Evolutionary conservation across 2,329 filamentous ascomycete species (phyloP).

Genomic region (Aspergillus ustus): DNA sequence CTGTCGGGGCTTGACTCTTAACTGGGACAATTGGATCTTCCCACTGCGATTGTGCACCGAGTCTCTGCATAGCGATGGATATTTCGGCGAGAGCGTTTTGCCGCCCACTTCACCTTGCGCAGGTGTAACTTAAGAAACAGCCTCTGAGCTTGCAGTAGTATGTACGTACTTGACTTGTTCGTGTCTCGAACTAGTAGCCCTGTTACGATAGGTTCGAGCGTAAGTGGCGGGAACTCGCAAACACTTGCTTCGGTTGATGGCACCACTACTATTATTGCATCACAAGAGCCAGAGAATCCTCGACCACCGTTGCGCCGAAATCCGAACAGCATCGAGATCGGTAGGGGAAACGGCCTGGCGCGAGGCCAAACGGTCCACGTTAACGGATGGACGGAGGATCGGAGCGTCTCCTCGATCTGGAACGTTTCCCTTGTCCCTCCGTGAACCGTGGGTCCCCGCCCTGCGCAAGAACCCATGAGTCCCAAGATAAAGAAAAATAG

Average conservation of each 20-base stretch:
- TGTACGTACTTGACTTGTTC: not conserved
- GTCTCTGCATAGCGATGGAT: conserved; percentile 5
- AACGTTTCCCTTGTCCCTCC: conserved; percentile 1
- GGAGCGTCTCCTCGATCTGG: conserved; percentile 6
- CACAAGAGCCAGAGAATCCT: not conserved
- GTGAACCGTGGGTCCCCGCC: conserved; percentile 5
- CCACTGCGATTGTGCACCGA: not conserved
- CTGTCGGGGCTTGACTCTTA: too few species aligned
- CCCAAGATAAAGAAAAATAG: not conserved
- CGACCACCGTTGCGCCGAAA: not conserved
- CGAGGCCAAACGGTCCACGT: not conserved
- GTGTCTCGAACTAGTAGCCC: not conserved
- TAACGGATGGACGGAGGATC: conserved; percentile 2
- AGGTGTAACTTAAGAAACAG: not conserved
- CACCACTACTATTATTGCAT: not conserved
- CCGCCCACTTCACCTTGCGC: not conserved
- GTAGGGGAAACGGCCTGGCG: not conserved
- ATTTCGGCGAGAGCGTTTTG: not conserved
- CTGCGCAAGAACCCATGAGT: not conserved
- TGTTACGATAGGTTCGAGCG: not conserved
- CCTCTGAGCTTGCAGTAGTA: not conserved
- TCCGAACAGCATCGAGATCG: not conserved
- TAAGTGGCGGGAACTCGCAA: not conserved
- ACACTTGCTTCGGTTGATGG: not conserved
- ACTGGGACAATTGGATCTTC: not conserved